Evolutionary conservation across 179 eudicot genomes (phyloP).

Genomic region (Spergularia azorica): DNA sequence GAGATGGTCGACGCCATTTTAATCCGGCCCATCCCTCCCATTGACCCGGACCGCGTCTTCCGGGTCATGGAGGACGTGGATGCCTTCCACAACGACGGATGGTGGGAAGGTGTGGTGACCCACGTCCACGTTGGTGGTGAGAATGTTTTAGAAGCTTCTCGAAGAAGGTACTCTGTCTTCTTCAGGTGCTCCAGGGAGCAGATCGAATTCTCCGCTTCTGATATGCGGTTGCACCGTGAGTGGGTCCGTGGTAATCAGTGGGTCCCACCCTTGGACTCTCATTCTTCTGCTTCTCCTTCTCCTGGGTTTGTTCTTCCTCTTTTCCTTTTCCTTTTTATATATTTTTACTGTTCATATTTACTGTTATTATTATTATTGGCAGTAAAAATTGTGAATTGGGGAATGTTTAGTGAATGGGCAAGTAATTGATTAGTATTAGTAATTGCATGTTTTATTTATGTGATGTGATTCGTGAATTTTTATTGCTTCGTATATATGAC

Average conservation of each 20-base stretch:
- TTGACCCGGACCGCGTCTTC: conserved; percentile 29
- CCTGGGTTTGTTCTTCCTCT: background rate
- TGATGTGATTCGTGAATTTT: too few species aligned
- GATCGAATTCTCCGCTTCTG: conserved; percentile 39
- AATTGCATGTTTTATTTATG: too few species aligned
- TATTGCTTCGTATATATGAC: too few species aligned
- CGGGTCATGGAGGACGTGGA: conserved; percentile 58
- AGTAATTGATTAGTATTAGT: too few species aligned
- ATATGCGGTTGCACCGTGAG: conserved; percentile 57
- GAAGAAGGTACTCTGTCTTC: conserved; percentile 44
- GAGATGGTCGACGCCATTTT: conserved; percentile 42
- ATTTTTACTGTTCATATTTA: background rate
- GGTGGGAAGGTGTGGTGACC: conserved; percentile 71
- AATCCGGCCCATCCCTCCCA: conserved; percentile 53
- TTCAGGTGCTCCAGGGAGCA: conserved; percentile 58
- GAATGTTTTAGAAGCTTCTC: background rate
- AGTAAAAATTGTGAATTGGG: too few species aligned
- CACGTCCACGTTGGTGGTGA: background rate
- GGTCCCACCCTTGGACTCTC: conserved; percentile 35
- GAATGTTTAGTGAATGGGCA: too few species aligned
- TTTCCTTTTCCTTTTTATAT: background rate
- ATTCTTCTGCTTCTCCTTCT: background rate
- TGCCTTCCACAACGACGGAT: conserved; percentile 65
- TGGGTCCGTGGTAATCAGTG: conserved; percentile 49
- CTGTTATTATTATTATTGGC: too few species aligned